Percentiles rank a stretch among this genome's conserved stretches.
These are phyloP conservation scores for Ceratobasidium sp. DNA, from an alignment of 1,284 basidiomycete species.

Conservation along the genomic window DNA sequence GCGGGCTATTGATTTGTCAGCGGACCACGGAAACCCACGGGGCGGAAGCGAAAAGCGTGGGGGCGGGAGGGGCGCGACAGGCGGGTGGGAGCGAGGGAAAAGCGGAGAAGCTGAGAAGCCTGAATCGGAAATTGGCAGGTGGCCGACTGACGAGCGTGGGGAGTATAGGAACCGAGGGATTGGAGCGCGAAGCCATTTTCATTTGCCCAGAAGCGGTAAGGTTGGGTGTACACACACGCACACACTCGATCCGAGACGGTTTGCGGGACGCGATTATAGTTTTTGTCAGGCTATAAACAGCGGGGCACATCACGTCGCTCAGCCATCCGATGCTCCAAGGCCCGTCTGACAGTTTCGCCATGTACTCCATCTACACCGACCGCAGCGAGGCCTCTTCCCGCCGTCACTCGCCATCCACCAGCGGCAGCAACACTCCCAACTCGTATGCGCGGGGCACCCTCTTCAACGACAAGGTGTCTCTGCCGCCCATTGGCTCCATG, in stretches of 20 bases:
- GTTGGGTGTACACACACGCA: not conserved
- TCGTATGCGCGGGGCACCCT: not conserved
- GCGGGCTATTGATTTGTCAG: too few species aligned
- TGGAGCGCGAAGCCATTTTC: conserved; percentile 15
- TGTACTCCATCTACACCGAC: conserved; percentile 18
- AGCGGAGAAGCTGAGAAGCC: conserved; percentile 8
- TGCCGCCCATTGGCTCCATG: conserved; percentile 30
- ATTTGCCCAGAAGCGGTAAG: conserved; percentile 34
- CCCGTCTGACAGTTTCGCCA: conserved; percentile 8
- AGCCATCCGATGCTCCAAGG: not conserved
- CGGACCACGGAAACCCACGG: conserved; percentile 29
- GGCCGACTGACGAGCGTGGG: conserved; percentile 35
- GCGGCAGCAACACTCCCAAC: conserved; percentile 34
- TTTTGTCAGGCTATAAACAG: conserved; percentile 26
- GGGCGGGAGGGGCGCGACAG: conserved; percentile 9
- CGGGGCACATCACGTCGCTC: conserved; percentile 11
- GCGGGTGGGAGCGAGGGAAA: not conserved
- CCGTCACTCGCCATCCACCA: conserved; percentile 30
- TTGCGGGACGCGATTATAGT: not conserved
- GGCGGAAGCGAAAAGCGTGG: conserved; percentile 17
- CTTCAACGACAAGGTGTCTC: conserved; percentile 25
- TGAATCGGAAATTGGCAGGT: not conserved
- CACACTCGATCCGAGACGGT: conserved; percentile 11
- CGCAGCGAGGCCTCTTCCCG: conserved; percentile 27
- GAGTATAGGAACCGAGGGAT: not conserved